phyloP scores from a whole-genome alignment of 2,329 filamentous ascomycete genomes.

The Hymenoscyphus fraxineus region DNA sequence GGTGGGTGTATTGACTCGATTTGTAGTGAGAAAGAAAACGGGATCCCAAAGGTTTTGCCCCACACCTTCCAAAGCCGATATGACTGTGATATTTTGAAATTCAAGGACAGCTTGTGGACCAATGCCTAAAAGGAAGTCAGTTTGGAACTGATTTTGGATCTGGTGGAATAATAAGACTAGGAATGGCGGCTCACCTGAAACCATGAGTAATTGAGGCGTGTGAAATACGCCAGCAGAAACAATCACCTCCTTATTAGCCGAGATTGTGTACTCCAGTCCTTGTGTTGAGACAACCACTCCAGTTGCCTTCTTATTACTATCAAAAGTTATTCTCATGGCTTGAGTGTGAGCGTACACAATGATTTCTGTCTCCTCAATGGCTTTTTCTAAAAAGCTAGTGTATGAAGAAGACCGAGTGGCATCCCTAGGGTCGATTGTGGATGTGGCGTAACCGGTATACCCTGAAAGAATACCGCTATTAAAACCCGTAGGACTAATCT shows the following conservation, averaged over 20 bases:
- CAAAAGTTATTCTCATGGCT: slow-evolving; percentile 21
- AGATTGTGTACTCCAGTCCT: slow-evolving; percentile 18
- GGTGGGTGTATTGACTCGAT: slow-evolving; percentile 32
- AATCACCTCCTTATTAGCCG: slow-evolving; percentile 36
- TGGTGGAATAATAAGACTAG: slow-evolving; percentile 43
- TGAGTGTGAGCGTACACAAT: slow-evolving; percentile 19
- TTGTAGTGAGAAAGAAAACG: slow-evolving; percentile 26
- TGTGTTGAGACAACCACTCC: slow-evolving; percentile 37
- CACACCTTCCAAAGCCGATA: slow-evolving; percentile 46
- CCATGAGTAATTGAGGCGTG: slow-evolving; percentile 43
- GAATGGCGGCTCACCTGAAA: slow-evolving; percentile 15
- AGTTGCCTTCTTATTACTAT: slow-evolving; percentile 36
- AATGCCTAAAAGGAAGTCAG: slow-evolving; percentile 44
- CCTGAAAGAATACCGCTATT: slow-evolving; percentile 23
- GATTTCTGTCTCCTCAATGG: slow-evolving; percentile 10
- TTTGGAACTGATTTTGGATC: slow-evolving; percentile 43
- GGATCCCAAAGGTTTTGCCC: slow-evolving; percentile 46
- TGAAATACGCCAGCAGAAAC: slow-evolving; percentile 48
- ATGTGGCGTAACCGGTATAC: slow-evolving; percentile 10
- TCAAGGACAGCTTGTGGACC: slow-evolving; percentile 42
- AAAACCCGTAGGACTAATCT: slow-evolving; percentile 16
- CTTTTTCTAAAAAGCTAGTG: slow-evolving; percentile 13
- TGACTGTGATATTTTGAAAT: slow-evolving; percentile 41
- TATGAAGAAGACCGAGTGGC: slow-evolving; percentile 18
- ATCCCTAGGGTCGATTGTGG: slow-evolving; percentile 17